Evolutionary conservation across 2,329 filamentous ascomycete species (phyloP).

Genomic region (Colletotrichum lentis): DNA sequence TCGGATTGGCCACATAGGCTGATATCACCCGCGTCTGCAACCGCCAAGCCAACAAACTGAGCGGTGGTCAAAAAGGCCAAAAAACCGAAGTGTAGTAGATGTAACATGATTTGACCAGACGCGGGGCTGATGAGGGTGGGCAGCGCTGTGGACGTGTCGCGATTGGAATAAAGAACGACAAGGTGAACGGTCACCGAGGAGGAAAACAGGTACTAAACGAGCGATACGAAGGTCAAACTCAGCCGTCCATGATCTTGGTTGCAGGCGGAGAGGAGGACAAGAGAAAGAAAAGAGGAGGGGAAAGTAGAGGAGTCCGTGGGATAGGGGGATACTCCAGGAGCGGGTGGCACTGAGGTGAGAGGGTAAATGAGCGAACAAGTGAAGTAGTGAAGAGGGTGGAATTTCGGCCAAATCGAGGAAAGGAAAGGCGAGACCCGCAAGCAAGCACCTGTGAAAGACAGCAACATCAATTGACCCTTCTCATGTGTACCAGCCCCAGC

Average conservation of each 20-base stretch:
- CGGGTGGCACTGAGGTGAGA: not conserved
- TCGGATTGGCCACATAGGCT: slow-evolving; percentile 34
- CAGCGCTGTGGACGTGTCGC: not conserved
- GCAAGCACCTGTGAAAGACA: not conserved
- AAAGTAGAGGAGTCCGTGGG: not conserved
- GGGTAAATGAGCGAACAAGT: not conserved
- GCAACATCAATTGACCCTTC: not conserved
- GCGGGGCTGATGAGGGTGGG: not conserved
- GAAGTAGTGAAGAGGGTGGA: not conserved
- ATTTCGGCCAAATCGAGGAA: not conserved
- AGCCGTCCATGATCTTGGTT: not conserved
- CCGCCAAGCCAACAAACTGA: slow-evolving; percentile 6
- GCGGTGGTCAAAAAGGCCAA: slow-evolving; percentile 13
- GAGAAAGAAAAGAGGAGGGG: not conserved
- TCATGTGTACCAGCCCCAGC: not conserved
- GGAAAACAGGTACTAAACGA: not conserved
- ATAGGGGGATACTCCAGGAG: no score
- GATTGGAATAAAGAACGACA: not conserved
- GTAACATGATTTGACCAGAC: slow-evolving; percentile 15
- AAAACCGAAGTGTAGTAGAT: not conserved
- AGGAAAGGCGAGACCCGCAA: not conserved
- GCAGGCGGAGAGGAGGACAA: not conserved
- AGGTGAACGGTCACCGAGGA: not conserved
- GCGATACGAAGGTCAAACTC: not conserved
- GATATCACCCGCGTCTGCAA: slow-evolving; percentile 23